These are phyloP conservation scores for Ramicandelaber brevisporus DNA, from an alignment of 192 early-diverging fungal species.

Conservation along the genomic window DNA sequence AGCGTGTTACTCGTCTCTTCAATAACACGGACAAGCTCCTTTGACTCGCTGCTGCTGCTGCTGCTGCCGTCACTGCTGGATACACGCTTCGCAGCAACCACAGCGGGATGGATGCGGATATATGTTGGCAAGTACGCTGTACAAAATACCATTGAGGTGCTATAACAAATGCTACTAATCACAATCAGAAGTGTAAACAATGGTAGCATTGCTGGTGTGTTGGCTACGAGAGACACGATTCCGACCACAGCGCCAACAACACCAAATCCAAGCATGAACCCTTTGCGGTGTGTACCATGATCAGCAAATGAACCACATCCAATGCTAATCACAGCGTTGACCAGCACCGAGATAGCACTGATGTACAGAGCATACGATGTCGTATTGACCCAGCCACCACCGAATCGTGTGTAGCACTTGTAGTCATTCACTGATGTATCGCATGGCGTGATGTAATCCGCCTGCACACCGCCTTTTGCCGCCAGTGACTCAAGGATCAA, in stretches of 20 bases:
- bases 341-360: slow-evolving; percentile 11
- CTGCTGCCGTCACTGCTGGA: too few relatives aligned
- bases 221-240: slow-evolving; percentile 12
- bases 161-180: slow-evolving; percentile 18
- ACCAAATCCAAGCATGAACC: slow-evolving; percentile 3
- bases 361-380: slow-evolving; percentile 10
- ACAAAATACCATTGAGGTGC: slow-evolving; percentile 17
- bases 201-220: slow-evolving; percentile 7
- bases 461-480: too few relatives aligned
- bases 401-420: too few relatives aligned
- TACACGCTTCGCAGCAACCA: not conserved
- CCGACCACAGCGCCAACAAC: slow-evolving; percentile 11
- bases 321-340: slow-evolving; percentile 17
- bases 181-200: slow-evolving; percentile 14
- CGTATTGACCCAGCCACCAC: slow-evolving; percentile 1
- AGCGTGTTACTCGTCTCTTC: slow-evolving; percentile 8
- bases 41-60: too few relatives aligned
- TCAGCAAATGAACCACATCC: slow-evolving; percentile 15
- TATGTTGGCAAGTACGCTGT: slow-evolving; percentile 14
- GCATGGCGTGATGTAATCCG: too few relatives aligned
- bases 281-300: slow-evolving; percentile 9
- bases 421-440: too few relatives aligned
- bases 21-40: not conserved
- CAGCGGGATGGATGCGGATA: slow-evolving; percentile 2
- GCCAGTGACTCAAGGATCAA: too few relatives aligned